Base-by-base conservation (phyloP, 306 rosid species). In the Adenanthera pavonina region DNA sequence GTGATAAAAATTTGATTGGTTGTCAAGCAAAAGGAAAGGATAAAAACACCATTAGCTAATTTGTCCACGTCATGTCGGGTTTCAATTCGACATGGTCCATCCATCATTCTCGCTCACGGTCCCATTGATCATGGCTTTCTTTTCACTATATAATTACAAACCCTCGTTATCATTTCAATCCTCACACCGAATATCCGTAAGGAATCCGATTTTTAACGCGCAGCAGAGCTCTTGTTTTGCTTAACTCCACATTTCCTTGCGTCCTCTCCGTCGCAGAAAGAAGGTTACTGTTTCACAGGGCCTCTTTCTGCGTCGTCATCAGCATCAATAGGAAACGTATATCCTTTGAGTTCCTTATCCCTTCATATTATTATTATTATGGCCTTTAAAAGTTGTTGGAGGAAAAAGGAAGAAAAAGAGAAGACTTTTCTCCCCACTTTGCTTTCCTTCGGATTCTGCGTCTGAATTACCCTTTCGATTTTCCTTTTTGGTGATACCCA, bases 241-340 rank as follows among this genome's bases (percentile, higher is more conserved):
- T 38, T 40, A 17, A 2, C 72, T 38, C 46, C 49, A 67, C 41
- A 61, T 61, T 11, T 61, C 8, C 40, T 5, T 13, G n/a, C 41
- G 3, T 33, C 41, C 15, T 59, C 47, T n/a, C n/a, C 20, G 14
- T 19, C 68, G 68, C n/a, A 34, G 68, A 12, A 61, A 30, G 13
- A 57, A 41, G 72, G 35, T 67, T 67, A 40, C 72, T 67, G 72
- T 41, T 67, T 67, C 72, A 2, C 14, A n/a, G 51, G 72, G 51
- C 19, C 15, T 44, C 74, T 10, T 69, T 44, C 74, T 69, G 74
- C 54, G 30, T 40, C 72, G 0, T 44, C 38, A 12, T 1, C 38
- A 41, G 9, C 61, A n/a, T 56, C 61, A n/a, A 2, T 19, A 44
- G 17, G 74, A 69, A 69, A 69, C 74, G 74, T 19, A 69, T 19